Conservation (phyloP, 2,329 filamentous ascomycete genomes). For the Aureobasidium sp. region DNA sequence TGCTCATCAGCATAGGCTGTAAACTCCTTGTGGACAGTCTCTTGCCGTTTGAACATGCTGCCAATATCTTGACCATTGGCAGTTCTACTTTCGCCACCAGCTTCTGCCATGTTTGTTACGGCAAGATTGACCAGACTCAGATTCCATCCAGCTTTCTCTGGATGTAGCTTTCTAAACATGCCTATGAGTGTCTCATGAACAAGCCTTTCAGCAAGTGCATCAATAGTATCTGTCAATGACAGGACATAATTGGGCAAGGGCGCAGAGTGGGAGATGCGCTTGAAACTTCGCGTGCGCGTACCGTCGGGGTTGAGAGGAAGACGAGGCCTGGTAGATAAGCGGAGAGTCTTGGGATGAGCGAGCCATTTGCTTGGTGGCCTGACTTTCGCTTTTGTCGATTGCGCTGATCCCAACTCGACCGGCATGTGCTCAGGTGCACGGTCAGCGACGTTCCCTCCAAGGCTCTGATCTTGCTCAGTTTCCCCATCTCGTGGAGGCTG, state of each 20-base stretch:
- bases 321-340: slow-evolving; percentile 66
- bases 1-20: slow-evolving; percentile 40
- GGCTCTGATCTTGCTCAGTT: not conserved
- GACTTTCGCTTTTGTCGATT: not conserved
- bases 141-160: slow-evolving; percentile 63
- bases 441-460: too few relatives aligned
- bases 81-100: slow-evolving; percentile 34
- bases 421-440: not conserved
- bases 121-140: slow-evolving; percentile 79
- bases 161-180: slow-evolving; percentile 66
- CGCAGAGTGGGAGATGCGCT: slow-evolving; percentile 65
- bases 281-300: slow-evolving; percentile 49
- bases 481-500: slow-evolving; percentile 16
- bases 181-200: slow-evolving; percentile 59
- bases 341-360: slow-evolving; percentile 70
- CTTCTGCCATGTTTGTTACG: slow-evolving; percentile 68
- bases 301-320: slow-evolving; percentile 44
- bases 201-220: slow-evolving; percentile 56
- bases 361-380: slow-evolving; percentile 50
- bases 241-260: slow-evolving; percentile 69
- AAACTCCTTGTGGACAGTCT: slow-evolving; percentile 60
- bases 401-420: not conserved
- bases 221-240: slow-evolving; percentile 48
- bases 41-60: slow-evolving; percentile 72
- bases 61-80: slow-evolving; percentile 63